Evolutionary conservation across 2,329 filamentous ascomycete species (phyloP).

Genomic region (Apiospora hydei): DNA sequence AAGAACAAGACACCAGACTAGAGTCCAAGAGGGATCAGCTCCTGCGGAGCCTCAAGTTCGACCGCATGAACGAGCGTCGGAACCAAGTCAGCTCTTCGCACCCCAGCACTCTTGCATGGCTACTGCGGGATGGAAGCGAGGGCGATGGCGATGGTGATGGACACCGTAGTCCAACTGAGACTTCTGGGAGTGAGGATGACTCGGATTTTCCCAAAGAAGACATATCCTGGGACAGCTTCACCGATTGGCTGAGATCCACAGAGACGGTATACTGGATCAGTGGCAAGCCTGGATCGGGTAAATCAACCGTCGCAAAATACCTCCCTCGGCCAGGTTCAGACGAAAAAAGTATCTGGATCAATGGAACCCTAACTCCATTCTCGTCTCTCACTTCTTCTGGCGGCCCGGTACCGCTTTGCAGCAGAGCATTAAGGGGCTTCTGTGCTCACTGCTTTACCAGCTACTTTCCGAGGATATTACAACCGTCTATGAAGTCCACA

Average conservation of each 20-base stretch:
- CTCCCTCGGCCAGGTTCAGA: not conserved
- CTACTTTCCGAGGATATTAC: not conserved
- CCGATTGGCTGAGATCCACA: constrained; percentile 30
- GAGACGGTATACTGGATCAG: constrained; percentile 31
- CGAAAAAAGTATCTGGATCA: not conserved
- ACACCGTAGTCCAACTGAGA: no score
- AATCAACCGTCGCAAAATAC: constrained; percentile 32
- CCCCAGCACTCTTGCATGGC: constrained; percentile 27
- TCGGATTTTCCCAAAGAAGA: not conserved
- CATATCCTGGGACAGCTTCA: constrained; percentile 26
- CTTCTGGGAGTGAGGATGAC: not conserved
- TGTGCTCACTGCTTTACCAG: constrained; percentile 27
- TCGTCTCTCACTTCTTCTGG: constrained; percentile 30
- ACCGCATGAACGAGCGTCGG: constrained; percentile 30
- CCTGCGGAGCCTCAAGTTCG: constrained; percentile 29
- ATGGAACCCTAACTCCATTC: constrained; percentile 2
- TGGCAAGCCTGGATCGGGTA: constrained; percentile 32
- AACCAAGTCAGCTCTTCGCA: constrained; percentile 27
- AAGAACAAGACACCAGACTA: constrained; percentile 21
- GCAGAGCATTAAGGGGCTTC: constrained; percentile 27
- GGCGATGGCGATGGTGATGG: not conserved
- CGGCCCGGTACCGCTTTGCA: constrained; percentile 26
- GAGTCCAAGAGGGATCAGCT: constrained; percentile 23
- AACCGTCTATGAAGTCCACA: not conserved
- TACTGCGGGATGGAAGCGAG: constrained; percentile 13